A percentile compares a stretch with the other conserved stretches of the same genome.
Evolutionary conservation across 164 flowering plant species (phyloP).

Genomic region (Nelumbo lutea): DNA sequence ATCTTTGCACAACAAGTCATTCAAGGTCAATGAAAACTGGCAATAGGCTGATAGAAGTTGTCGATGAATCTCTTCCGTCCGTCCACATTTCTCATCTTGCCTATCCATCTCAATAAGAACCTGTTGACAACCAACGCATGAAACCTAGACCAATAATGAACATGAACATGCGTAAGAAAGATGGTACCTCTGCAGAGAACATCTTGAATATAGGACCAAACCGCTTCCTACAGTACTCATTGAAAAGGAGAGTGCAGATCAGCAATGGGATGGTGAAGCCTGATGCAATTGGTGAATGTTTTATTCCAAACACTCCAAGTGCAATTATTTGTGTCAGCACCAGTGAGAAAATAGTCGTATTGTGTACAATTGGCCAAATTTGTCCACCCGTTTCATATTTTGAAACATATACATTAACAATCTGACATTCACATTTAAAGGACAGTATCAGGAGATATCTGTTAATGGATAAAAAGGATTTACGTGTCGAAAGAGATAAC

Average conservation of each 20-base stretch:
- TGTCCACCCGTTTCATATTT: conserved; percentile 81
- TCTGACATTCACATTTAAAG: conserved; percentile 35
- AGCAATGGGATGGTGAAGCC: conserved; percentile 74
- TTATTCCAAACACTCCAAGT: conserved; percentile 75
- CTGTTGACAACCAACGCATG: conserved; percentile 27
- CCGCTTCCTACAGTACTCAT: conserved; percentile 77
- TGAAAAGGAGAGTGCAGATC: conserved; percentile 68
- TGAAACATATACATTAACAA: conserved; percentile 69
- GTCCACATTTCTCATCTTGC: conserved; percentile 55
- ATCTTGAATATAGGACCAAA: conserved; percentile 62
- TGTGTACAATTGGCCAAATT: conserved; percentile 85
- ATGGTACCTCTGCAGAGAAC: conserved; percentile 57
- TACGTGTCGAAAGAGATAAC: no score
- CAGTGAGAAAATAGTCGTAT: conserved; percentile 80
- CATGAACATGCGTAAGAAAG: neutral
- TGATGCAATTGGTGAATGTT: conserved; percentile 59
- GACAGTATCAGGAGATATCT: neutral
- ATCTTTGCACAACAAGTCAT: conserved; percentile 8
- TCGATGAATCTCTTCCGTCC: conserved; percentile 51
- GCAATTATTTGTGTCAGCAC: conserved; percentile 77
- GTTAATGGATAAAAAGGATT: no score
- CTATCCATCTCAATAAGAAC: conserved; percentile 79
- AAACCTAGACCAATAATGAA: neutral
- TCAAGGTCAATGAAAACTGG: conserved; percentile 27
- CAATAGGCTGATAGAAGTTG: conserved; percentile 52